Base-by-base conservation (phyloP, 2,329 filamentous ascomycete genomes). In the Paecilomyces dactylethromorphus region DNA sequence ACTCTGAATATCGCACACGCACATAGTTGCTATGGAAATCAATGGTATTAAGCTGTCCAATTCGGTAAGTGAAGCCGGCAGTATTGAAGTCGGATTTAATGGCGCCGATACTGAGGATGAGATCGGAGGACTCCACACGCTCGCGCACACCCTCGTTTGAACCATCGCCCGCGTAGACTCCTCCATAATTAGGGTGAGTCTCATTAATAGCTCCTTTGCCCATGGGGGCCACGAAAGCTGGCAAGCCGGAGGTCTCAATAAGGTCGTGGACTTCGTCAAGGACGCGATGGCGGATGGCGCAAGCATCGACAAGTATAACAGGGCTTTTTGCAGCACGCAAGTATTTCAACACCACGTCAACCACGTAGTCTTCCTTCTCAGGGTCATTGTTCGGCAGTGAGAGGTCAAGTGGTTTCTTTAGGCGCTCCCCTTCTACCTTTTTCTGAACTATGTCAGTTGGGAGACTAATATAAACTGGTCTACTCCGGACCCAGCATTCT, bases 221-320 rank as follows among this genome's bases (percentile, higher is more conserved):
- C 88, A 94, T 94, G 12, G 91, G 90, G 0, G 90, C 89, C 18
- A 91, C 88, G 65, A 93, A 93, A 0, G 89, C 87, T 4, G 91
- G 91, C 5, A 95, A 78, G 7, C 84, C 79, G 0, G 89, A 89
- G 76, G 87, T 90, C 58, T 86, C 78, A 54, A 94, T 78, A 4
- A 95, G 78, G 6, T 84, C 83, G 65, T 90, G 84, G 26, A 90
- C 85, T 71, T 93, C 89, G 0, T 84, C 72, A 0, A 91, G 73
- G 21, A 90, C 87, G 54, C 86, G 81, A 68, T 92, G 89, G 29
- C 90, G 85, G 61, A 91, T 85, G 18, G 89, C 88, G 68, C 90
- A 92, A 35, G 89, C 89, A 73, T 95, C 91, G 3, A 94, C 85
- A 1, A 95, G 79, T 52, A 95, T 83, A 53, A 92, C 78, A 8